Conservation (phyloP, 2,329 filamentous ascomycete genomes). For the Trichoderma hamatum region DNA sequence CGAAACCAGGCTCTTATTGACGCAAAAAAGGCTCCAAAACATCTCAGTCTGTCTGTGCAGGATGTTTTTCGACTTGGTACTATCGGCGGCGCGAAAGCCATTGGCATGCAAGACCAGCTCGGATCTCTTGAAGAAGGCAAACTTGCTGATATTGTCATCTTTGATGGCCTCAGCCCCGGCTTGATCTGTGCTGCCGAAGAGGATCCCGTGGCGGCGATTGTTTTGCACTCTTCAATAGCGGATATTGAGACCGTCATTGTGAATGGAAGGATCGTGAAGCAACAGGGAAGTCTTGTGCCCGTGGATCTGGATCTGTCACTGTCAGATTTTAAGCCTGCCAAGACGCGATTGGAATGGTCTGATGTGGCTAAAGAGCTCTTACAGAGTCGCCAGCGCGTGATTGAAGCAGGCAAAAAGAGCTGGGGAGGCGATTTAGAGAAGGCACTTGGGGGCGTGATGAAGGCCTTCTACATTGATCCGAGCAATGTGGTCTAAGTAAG, state of each 20-base stretch:
- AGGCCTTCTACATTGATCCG: conserved; percentile 4
- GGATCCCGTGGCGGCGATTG: conserved; percentile 57
- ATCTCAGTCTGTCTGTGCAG: conserved; percentile 33
- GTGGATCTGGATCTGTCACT: conserved; percentile 12
- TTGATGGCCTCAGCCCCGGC: conserved; percentile 40
- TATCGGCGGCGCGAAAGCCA: conserved; percentile 48
- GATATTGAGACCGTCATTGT: conserved; percentile 55
- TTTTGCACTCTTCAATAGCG: conserved; percentile 54
- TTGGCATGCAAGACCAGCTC: conserved; percentile 46
- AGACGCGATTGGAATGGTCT: conserved; percentile 3
- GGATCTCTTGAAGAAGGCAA: conserved; percentile 51
- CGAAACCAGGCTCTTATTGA: conserved; percentile 19
- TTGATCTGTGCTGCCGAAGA: conserved; percentile 30
- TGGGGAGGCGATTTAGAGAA: conserved; percentile 15
- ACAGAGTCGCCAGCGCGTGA: conserved; percentile 9
- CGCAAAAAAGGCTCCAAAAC: background rate
- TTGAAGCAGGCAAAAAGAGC: conserved; percentile 10
- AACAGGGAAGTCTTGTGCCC: conserved; percentile 41
- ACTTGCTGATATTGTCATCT: conserved; percentile 53
- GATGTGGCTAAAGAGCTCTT: conserved; percentile 17
- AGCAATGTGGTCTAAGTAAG: background rate
- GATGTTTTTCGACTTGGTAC: conserved; percentile 55
- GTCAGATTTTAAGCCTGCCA: conserved; percentile 3
- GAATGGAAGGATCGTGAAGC: conserved; percentile 51
- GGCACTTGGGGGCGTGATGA: background rate